Conservation (phyloP, 2,329 filamentous ascomycete genomes). For the Lachnum nothofagi region DNA sequence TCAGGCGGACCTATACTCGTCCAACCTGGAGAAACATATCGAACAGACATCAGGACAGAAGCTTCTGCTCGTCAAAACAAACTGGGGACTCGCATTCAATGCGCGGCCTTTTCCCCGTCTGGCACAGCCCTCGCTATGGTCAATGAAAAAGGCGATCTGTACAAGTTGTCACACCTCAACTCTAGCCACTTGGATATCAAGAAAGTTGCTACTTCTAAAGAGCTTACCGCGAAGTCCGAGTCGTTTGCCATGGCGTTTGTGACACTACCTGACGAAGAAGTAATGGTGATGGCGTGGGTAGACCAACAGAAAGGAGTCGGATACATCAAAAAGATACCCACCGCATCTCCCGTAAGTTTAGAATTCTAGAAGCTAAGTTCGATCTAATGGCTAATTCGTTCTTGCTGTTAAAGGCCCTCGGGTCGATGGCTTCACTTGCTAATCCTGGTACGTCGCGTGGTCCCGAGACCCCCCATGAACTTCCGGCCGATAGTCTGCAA, state of each 20-base stretch:
- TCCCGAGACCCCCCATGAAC: constrained; percentile 5
- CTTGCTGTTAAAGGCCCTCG: not conserved
- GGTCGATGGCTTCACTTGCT: not conserved
- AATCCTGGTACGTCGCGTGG: constrained; percentile 1
- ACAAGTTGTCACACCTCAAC: constrained; percentile 36
- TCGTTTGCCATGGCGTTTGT: constrained; percentile 38
- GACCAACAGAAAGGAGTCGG: constrained; percentile 20
- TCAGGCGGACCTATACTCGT: constrained; percentile 38
- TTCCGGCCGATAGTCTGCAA: constrained; percentile 1
- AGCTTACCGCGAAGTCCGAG: constrained; percentile 36
- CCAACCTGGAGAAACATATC: constrained; percentile 36
- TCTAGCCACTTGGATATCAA: constrained; percentile 37
- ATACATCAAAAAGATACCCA: constrained; percentile 8
- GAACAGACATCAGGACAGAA: constrained; percentile 34
- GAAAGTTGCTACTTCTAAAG: constrained; percentile 34
- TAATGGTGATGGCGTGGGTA: constrained; percentile 38
- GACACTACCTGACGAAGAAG: constrained; percentile 35
- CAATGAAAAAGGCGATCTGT: constrained; percentile 39
- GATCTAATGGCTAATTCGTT: not conserved
- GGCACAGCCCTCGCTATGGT: constrained; percentile 38
- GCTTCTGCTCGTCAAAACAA: constrained; percentile 30
- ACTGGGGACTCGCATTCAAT: constrained; percentile 38
- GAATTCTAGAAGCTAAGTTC: not conserved
- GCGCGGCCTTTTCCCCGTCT: constrained; percentile 36
- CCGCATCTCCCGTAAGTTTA: constrained; percentile 3